Evolutionary conservation across 352 stramenopile species (phyloP).

Genomic region (Pythium graminicola): DNA sequence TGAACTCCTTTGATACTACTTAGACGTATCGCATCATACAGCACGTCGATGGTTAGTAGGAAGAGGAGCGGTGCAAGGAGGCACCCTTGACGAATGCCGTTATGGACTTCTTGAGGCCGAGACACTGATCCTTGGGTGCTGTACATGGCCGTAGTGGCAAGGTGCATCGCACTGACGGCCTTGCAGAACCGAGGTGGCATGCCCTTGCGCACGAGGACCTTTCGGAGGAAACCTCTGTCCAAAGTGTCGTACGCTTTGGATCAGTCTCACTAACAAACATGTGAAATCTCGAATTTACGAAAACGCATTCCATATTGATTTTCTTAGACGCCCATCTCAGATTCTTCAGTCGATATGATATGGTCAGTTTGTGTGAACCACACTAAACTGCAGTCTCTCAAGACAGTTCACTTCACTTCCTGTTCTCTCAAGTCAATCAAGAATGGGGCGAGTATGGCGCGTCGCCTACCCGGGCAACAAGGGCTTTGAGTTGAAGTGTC

Average conservation of each 20-base stretch:
- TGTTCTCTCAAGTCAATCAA: too few relatives aligned
- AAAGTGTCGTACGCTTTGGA: constrained; percentile 8
- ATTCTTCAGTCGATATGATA: too few relatives aligned
- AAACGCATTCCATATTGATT: too few relatives aligned
- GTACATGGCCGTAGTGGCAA: not conserved
- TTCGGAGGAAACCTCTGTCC: not conserved
- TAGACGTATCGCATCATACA: not conserved
- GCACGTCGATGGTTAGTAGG: not conserved
- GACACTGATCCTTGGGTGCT: not conserved
- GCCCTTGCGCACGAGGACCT: not conserved
- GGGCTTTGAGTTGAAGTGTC: too few relatives aligned
- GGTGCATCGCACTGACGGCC: not conserved
- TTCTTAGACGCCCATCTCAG: too few relatives aligned
- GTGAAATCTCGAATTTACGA: too few relatives aligned
- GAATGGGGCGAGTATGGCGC: too few relatives aligned
- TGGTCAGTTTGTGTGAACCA: too few relatives aligned
- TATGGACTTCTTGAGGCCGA: not conserved
- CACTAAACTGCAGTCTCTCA: too few relatives aligned
- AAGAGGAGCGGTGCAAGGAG: not conserved
- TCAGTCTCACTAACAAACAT: too few relatives aligned
- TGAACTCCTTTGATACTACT: not conserved
- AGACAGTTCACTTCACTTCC: too few relatives aligned
- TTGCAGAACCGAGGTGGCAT: not conserved
- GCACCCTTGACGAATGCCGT: not conserved
- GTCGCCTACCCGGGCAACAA: too few relatives aligned